These are phyloP conservation scores for Linum tenue DNA, from an alignment of 345 rosid species.

Conservation along the genomic window DNA sequence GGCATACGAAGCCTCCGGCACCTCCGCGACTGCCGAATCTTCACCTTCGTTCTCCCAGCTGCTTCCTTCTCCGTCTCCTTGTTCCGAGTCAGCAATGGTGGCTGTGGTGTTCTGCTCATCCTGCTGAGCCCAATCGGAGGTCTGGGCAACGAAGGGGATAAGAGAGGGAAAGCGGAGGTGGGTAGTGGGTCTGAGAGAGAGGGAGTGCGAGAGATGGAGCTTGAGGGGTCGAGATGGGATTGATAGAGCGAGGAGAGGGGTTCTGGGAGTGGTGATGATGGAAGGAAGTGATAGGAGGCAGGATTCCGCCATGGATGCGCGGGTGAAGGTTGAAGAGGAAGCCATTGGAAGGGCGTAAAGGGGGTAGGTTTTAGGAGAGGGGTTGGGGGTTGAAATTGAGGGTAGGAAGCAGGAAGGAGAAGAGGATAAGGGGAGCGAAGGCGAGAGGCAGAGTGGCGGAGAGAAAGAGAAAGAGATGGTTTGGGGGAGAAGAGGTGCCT, in stretches of 20 bases:
- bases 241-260: not conserved
- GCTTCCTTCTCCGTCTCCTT: conserved; percentile 12
- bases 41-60: conserved; percentile 18
- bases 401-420: not conserved
- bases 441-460: not conserved
- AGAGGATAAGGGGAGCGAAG: not conserved
- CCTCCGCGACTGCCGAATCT: conserved; percentile 12
- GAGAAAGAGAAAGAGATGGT: not conserved
- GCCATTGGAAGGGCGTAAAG: not conserved
- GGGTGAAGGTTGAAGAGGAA: not conserved
- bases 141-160: conserved; percentile 33
- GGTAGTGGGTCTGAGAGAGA: conserved; percentile 11
- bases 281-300: not conserved
- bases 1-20: conserved; percentile 13
- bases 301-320: not conserved
- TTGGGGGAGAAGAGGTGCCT: not conserved
- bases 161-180: conserved; percentile 19
- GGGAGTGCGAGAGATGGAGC: not conserved
- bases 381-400: not conserved
- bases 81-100: conserved; percentile 22
- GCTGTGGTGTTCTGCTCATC: conserved; percentile 18
- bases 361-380: not conserved
- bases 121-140: conserved; percentile 33
- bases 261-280: not conserved
- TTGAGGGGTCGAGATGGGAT: not conserved